Evolutionary conservation across 495 filamentous ascomycete genomes (phyloP), one percentile per base, ranked within the genome.

Genomic region (Hypoxylon cercidicola): DNA sequence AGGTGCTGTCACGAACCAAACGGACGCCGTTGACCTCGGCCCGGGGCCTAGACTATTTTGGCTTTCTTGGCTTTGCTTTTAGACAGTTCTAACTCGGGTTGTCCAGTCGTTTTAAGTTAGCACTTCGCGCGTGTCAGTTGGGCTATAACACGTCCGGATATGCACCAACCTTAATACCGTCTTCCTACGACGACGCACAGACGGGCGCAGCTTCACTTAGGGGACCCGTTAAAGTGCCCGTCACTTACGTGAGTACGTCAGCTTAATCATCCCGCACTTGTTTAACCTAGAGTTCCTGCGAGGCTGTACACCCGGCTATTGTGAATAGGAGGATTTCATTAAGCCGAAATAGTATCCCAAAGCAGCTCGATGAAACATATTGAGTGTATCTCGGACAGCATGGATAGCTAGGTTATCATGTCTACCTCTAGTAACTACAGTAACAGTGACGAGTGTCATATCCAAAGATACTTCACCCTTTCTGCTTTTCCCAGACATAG

Each of bases 241-340:
- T 28, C 25, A 28, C 25, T 97, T 64, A 97, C 88, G 76, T 84
- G 96, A n/a, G n/a, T 50, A 90, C 91, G 72, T 96, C 91, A 1
- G 92, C 87, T 74, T 97, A 91, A 64, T 87, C 93, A 49, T 76
- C 83, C 47, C 88, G 87, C 46, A 71, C 72, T 51, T 71, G 41
- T 19, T 72, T 65, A 28, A 28, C 25, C 25, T 28, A 28, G 25
- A 28, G 7, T 28, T 28, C 7, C 25, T 7, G 7, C 3, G 7
- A 28, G 25, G 25, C 7, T 3, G 25, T 28, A 7, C 25, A 28
- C 7, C 7, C 25, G 25, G 25, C 25, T 28, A 28, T 92, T 34
- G 86, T 92, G 76, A 97, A 91, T 46, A 89, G 91, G 78, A 96
- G 97, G 68, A 98, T 97, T 50, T 93, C 89, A 77, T 97, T 94